Base-by-base conservation (phyloP, 169 alveolate genomes). In the Theileria annulata region DNA sequence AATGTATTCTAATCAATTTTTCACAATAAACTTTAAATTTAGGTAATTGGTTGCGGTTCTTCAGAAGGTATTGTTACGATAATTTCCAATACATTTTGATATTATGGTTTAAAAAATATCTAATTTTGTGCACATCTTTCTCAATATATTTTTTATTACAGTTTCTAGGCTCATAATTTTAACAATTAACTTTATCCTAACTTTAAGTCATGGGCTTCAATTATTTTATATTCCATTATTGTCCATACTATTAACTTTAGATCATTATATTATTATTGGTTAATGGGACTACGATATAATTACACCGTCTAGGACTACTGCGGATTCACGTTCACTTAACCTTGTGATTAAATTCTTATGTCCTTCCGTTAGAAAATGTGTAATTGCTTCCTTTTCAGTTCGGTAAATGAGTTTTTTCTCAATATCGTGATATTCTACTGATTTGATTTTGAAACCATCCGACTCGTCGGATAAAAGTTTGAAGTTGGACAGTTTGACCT, bases 11-110 rank as follows among this genome's bases (percentile, higher is more conserved):
- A 10, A 31, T 17, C 10, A 31, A 6, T 71, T 28, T 9, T 13
- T 19, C 19, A 68, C n/a, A n/a, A n/a, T n/a, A n/a, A 42, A 42
- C 3, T 3, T 2, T 62, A 21, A 6, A 15, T 71, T 71, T 30
- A 71, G 78, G 15, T 28, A 30, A 37, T 71, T 56, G 78, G 51
- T 3, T 71, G 78, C 17, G 78, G 78, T 21, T 56, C 78, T 17
- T 58, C 78, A 9, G 74, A 71, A 12, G 78, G 78, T 21, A 3
- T 62, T 66, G 78, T 71, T 3, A 71, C 49, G 10, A 21, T 71
- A 25, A 71, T 71, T 27, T 27, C 74, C 35, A 28, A 23, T 3
- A 58, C 8, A 58, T 28, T 23, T 58, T 58, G 17, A 58, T 23
- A 10, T n/a, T n/a, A n/a, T n/a, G n/a, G n/a, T n/a, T n/a, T n/a